A percentile compares a stretch with the other conserved stretches of the same genome.
Conservation (phyloP, 2,329 filamentous ascomycete genomes). For the Chaetomium sp. region DNA sequence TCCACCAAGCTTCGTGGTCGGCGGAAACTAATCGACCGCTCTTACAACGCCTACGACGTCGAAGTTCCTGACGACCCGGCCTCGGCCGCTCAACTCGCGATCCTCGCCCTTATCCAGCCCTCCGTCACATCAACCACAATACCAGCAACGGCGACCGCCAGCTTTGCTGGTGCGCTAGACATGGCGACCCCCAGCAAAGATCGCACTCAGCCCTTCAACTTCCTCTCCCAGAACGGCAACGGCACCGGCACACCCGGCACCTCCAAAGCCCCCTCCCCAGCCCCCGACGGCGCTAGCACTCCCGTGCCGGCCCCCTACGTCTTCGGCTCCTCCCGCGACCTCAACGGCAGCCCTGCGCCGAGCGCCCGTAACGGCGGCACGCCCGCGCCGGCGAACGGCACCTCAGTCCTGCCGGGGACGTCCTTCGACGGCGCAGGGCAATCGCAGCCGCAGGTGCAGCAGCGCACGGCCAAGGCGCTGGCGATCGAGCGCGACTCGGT, state of each 20-base stretch:
- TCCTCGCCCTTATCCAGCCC: constrained; percentile 62
- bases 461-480: constrained; percentile 55
- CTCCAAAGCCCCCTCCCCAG: constrained; percentile 85
- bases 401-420: constrained; percentile 23
- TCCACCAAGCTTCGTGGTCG: constrained; percentile 76
- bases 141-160: constrained; percentile 47
- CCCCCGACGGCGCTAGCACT: constrained; percentile 73
- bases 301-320: constrained; percentile 61
- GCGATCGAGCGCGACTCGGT: constrained; percentile 76
- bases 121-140: constrained; percentile 54
- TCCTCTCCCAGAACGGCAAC: constrained; percentile 70
- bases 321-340: constrained; percentile 53
- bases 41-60: constrained; percentile 90
- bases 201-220: constrained; percentile 67
- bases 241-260: constrained; percentile 76
- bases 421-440: constrained; percentile 22
- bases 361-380: constrained; percentile 54
- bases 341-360: constrained; percentile 55
- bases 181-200: constrained; percentile 65
- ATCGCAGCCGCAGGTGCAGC: constrained; percentile 23
- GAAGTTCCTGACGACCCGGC: constrained; percentile 84
- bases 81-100: constrained; percentile 77
- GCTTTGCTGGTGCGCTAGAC: constrained; percentile 46
- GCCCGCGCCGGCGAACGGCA: constrained; percentile 43
- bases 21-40: constrained; percentile 79